Conservation (phyloP, 129 eudicot species). For the Sambucus nigra region DNA sequence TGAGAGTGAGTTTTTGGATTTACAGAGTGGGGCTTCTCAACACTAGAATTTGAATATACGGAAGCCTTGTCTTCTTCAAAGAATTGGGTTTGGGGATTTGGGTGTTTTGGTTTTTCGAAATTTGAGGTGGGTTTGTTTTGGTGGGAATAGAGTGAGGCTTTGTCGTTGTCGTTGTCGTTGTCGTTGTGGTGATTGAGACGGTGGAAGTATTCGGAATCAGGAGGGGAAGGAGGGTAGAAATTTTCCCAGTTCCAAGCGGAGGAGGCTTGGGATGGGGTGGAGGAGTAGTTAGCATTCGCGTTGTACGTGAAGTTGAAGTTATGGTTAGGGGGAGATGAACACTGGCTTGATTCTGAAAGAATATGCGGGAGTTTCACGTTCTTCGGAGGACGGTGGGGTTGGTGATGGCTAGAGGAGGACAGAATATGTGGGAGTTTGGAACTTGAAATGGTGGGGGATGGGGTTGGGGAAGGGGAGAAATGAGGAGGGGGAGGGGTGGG, state of each 20-base stretch:
- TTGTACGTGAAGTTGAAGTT: conserved; percentile 25
- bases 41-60: conserved; percentile 21
- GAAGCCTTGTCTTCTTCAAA: conserved; percentile 7
- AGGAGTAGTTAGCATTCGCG: conserved; percentile 42
- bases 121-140: neutral
- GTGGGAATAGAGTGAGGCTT: conserved; percentile 31
- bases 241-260: conserved; percentile 96
- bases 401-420: conserved; percentile 58
- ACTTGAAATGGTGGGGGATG: conserved; percentile 20
- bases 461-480: conserved; percentile 16
- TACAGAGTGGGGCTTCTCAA: conserved; percentile 10
- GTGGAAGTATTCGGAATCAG: conserved; percentile 62
- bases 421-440: conserved; percentile 64
- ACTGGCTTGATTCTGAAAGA: conserved; percentile 63
- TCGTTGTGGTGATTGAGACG: conserved; percentile 4
- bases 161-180: conserved; percentile 15
- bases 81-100: neutral
- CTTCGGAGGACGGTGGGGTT: conserved; percentile 21
- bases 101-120: no score
- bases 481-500: conserved; percentile 16
- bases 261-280: conserved; percentile 74
- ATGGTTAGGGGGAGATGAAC: conserved; percentile 24
- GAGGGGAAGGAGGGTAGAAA: conserved; percentile 94
- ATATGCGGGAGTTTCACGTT: conserved; percentile 58
- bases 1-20: neutral